phyloP scores from a whole-genome alignment of 768 basidiomycete species.

The Termitomyces sp. region DNA sequence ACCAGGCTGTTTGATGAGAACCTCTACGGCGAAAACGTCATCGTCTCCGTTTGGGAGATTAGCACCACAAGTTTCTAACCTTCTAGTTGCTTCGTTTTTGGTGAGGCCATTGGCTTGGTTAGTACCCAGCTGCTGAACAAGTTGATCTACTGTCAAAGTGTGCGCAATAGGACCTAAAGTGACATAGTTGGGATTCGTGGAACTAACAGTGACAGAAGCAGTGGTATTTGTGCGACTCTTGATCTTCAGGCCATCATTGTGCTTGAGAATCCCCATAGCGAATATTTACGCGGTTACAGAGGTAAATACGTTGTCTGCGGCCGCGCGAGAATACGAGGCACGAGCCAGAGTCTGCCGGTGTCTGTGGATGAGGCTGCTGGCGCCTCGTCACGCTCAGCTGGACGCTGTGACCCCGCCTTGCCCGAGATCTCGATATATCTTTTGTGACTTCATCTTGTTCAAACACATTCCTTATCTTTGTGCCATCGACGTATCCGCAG shows the following conservation, averaged over 20 bases:
- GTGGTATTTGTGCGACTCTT: constrained; percentile 25
- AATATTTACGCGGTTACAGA: too few relatives aligned
- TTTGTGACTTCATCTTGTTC: too few relatives aligned
- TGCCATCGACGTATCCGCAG: too few relatives aligned
- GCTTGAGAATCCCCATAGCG: constrained; percentile 11
- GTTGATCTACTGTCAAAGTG: constrained; percentile 21
- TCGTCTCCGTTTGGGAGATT: constrained; percentile 28
- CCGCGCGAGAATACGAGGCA: too few relatives aligned
- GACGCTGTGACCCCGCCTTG: too few relatives aligned
- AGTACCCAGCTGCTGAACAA: constrained; percentile 26
- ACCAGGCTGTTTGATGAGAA: constrained; percentile 31
- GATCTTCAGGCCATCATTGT: constrained; percentile 15
- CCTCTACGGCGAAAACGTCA: constrained; percentile 27
- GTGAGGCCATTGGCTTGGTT: constrained; percentile 28
- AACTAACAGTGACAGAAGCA: constrained; percentile 24
- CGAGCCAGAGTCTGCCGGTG: too few relatives aligned
- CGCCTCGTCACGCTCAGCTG: too few relatives aligned
- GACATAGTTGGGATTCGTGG: constrained; percentile 23
- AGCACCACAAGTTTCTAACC: constrained; percentile 25
- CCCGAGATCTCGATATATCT: too few relatives aligned
- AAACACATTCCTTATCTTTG: too few relatives aligned
- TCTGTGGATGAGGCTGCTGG: too few relatives aligned
- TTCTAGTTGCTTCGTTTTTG: constrained; percentile 26
- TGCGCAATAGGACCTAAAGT: constrained; percentile 26
- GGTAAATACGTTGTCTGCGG: too few relatives aligned